phyloP scores from a whole-genome alignment of 2,329 filamentous ascomycete species.

The Samsoniella hepiali region DNA sequence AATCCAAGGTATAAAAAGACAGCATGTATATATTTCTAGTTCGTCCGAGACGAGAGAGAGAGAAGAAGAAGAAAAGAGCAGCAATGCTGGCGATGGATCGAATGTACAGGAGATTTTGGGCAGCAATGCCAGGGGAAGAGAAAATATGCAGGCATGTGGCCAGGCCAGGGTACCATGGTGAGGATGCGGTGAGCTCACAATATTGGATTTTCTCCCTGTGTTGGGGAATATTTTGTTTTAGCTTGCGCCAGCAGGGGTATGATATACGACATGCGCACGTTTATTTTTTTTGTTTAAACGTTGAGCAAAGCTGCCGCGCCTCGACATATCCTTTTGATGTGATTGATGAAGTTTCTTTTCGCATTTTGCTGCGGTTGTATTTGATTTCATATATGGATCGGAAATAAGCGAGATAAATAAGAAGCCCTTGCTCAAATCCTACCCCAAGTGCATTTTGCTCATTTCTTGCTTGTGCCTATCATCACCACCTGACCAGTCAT shows the following conservation, averaged over 20 bases:
- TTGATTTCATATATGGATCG: neutral
- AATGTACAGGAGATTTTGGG: neutral
- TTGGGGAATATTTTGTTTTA: neutral
- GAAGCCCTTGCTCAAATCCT: neutral
- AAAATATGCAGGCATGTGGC: neutral
- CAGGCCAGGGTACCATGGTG: neutral
- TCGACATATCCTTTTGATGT: neutral
- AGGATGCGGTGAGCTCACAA: neutral
- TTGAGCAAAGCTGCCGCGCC: neutral
- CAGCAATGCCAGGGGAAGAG: neutral
- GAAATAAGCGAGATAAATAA: neutral
- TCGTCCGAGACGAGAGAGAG: neutral
- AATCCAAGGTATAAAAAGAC: slow-evolving; percentile 17
- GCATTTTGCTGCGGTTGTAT: neutral
- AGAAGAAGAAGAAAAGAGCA: neutral
- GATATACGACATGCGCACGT: neutral
- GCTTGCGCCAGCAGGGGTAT: neutral
- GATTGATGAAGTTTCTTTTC: neutral
- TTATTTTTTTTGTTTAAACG: neutral
- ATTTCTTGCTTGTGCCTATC: slow-evolving; percentile 1
- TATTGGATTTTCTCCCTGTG: neutral
- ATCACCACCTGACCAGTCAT: slow-evolving; percentile 6
- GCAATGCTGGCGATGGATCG: neutral
- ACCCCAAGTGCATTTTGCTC: neutral
- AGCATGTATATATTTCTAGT: neutral